Evolutionary conservation across 495 filamentous ascomycete species (phyloP), one percentile per base, ranked within the genome.

Genomic region (Penicillium flavigenum): DNA sequence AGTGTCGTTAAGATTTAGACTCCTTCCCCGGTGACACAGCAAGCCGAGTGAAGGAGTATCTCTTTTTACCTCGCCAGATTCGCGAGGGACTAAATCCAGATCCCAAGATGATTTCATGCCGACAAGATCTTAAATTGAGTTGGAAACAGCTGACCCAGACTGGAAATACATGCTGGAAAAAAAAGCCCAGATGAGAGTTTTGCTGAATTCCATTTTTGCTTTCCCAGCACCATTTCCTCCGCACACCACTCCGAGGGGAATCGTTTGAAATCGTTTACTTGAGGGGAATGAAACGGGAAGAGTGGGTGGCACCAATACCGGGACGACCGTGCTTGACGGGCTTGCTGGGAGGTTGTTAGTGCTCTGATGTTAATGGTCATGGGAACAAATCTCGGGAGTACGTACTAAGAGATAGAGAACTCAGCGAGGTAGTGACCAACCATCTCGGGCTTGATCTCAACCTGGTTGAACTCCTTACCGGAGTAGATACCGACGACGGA

Each of bases 391-490:
- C 83, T 83, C 62, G 20, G 45, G 36, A 44, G 47, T 58, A 91
- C 92, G 69, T 88, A 96, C 92, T 98, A 98, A 80, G 91, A 91
- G 80, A 98, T 98, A 61, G 90, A 96, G 84, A 98, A 98, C 82
- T 98, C 94, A 73, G 83, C 94, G 58, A 98, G 84, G 85, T 98
- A 98, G 84, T 96, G 92, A 72, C 94, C 94, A 80, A 98, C 94
- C 94, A 98, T 98, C 86, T 98, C 94, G 58, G 94, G 94, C 86
- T 96, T 96, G 81, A 98, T 94, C 78, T 98, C 94, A 66, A 98
- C 91, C 84, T 96, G 92, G 85, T 98, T 98, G 88, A 98, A 98
- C 81, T 97, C 95, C 86, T 98, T 98, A 76, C 94, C 94, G 60
- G 90, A 94, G 86, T 98, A 98, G 83, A 98, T 94, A 76, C 93